These are phyloP conservation scores for Mycena vitilis DNA, from an alignment of 768 basidiomycete genomes.

Conservation along the genomic window DNA sequence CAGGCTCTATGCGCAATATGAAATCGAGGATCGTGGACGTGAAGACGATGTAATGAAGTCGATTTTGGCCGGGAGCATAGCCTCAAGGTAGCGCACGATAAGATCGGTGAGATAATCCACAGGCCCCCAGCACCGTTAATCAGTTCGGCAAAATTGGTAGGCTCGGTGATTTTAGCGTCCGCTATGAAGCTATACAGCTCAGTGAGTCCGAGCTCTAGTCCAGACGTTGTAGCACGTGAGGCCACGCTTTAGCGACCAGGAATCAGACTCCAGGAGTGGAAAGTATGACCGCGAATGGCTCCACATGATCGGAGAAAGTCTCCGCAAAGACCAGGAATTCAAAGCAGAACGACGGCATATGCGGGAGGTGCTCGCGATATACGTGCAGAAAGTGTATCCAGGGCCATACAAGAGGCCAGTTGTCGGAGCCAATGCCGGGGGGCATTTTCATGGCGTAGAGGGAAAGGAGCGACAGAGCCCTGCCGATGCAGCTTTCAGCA, in stretches of 20 bases:
- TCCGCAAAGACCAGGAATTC: slow-evolving; percentile 21
- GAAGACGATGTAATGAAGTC: too few species aligned
- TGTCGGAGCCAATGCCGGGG: neutral
- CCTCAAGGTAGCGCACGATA: neutral
- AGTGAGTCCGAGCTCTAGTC: slow-evolving; percentile 1
- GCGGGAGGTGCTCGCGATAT: slow-evolving; percentile 12
- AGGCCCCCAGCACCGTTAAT: slow-evolving; percentile 19
- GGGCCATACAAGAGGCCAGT: slow-evolving; percentile 6
- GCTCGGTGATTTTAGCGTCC: neutral
- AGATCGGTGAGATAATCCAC: slow-evolving; percentile 4
- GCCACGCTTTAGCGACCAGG: slow-evolving; percentile 14
- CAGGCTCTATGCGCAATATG: too few species aligned
- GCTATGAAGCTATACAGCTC: slow-evolving; percentile 3
- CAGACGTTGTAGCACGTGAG: neutral
- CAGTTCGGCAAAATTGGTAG: neutral
- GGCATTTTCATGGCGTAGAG: slow-evolving; percentile 5
- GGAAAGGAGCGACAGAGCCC: slow-evolving; percentile 11
- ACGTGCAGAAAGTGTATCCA: slow-evolving; percentile 8
- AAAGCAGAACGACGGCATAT: neutral
- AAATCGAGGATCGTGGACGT: too few species aligned
- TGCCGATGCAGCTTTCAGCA: slow-evolving; percentile 2
- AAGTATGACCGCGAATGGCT: slow-evolving; percentile 6
- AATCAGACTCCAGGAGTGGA: neutral
- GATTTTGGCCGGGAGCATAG: neutral
- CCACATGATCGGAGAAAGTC: slow-evolving; percentile 2